Evolutionary conservation across 495 filamentous ascomycete genomes (phyloP).

Genomic region (Lasiosphaeria ovina): DNA sequence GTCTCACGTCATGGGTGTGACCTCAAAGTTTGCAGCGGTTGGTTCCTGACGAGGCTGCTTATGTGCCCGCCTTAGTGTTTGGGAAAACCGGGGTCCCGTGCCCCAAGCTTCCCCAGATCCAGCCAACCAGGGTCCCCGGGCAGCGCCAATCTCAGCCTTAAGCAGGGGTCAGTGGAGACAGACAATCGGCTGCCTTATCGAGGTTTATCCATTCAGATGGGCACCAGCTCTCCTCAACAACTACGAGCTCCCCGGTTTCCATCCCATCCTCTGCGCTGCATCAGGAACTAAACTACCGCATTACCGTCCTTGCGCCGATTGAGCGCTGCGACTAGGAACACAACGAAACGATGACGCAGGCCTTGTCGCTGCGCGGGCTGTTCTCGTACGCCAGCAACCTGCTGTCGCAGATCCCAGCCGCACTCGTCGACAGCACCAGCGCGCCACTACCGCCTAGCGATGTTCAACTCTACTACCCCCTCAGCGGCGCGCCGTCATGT

Average conservation of each 20-base stretch:
- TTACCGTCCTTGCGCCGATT: background rate
- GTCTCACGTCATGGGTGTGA: too few relatives aligned
- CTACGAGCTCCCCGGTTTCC: too few relatives aligned
- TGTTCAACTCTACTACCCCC: slow-evolving; percentile 31
- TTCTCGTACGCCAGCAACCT: slow-evolving; percentile 18
- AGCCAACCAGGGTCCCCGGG: background rate
- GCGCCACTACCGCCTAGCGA: slow-evolving; percentile 7
- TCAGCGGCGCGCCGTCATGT: slow-evolving; percentile 38
- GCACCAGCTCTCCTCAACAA: too few relatives aligned
- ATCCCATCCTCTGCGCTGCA: background rate
- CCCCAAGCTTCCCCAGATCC: background rate
- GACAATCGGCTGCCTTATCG: background rate
- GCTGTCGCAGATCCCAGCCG: slow-evolving; percentile 15
- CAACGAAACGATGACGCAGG: background rate
- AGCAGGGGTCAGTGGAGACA: background rate
- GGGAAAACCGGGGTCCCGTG: background rate
- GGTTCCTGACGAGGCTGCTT: background rate
- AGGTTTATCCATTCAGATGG: background rate
- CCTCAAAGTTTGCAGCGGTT: too few relatives aligned
- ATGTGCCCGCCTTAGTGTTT: background rate
- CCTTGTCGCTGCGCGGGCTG: slow-evolving; percentile 9
- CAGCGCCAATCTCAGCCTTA: background rate
- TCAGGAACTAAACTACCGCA: background rate
- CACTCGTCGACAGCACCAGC: slow-evolving; percentile 1
- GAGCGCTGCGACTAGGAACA: background rate